Base-by-base conservation (phyloP, 2,329 filamentous ascomycete genomes). In the Aspergillus sojae region DNA sequence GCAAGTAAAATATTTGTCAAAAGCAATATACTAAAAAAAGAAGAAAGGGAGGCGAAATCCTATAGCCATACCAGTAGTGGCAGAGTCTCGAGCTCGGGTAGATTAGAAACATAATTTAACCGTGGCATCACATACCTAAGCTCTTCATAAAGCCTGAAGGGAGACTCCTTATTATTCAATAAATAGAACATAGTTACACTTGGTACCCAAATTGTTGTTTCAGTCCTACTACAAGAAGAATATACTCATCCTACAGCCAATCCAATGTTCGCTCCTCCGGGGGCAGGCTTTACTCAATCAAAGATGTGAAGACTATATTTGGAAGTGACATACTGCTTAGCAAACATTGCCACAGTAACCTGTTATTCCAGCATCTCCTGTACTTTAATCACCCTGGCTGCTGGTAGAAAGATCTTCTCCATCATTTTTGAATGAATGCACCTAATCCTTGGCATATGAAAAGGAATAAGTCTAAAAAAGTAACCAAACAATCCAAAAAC, bases 161-260 rank as follows among this genome's bases (percentile, higher is more conserved):
- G 23, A 5, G n/a, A 11, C 16, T 39, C 4, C 23, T 43, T 23
- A 5, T 52, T 28, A 19, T 28, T 23, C 2, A 52, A 26, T 16
- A 59, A 32, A 26, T 26, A 4, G 23, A 52, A 52, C 30, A 52
- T 30, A 5, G 30, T 50, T 9, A 52, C 41, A 56, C 53, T 46
- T 16, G 43, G 23, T 9, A 41, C 16, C n/a, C 48, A 54, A 1
- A 19, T 23, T 7, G 43, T 52, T 12, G 52, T 52, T 28, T 61
- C 53, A 41, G 41, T 61, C 59, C 53, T 21, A 43, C 59, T 5
- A 34, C 39, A 28, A 61, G 53, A 16, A 61, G 53, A 10, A 61
- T 26, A n/a, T 57, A 26, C 23, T 26, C 23, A 26, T 26, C 23
- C 23, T 26, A 26, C 4, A 26, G 23, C 23, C 23, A 26, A 26